Evolutionary conservation across 2,329 filamentous ascomycete genomes (phyloP).

Genomic region (Penicillium sp.): DNA sequence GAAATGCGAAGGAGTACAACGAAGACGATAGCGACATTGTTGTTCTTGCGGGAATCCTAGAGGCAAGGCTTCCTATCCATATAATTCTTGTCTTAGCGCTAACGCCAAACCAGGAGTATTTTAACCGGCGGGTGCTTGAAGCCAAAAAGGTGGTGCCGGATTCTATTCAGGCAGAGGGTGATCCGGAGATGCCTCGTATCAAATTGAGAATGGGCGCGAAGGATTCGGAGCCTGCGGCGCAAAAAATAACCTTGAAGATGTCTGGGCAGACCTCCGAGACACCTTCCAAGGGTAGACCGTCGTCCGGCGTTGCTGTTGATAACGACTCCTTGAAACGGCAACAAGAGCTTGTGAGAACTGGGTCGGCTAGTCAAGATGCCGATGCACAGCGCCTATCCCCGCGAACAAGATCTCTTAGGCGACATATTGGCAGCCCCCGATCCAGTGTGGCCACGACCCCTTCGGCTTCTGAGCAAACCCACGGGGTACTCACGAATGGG

Average conservation of each 20-base stretch:
- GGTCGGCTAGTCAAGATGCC: conserved; percentile 39
- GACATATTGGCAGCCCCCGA: conserved; percentile 34
- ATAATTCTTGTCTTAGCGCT: conserved; percentile 8
- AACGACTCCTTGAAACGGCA: conserved; percentile 59
- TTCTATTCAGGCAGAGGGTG: conserved; percentile 50
- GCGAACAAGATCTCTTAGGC: conserved; percentile 42
- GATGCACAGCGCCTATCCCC: conserved; percentile 24
- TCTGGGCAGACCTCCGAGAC: conserved; percentile 61
- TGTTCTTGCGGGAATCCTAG: conserved; percentile 74
- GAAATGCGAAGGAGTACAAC: conserved; percentile 86
- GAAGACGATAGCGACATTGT: conserved; percentile 89
- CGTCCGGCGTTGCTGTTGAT: conserved; percentile 56
- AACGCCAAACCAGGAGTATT: conserved; percentile 61
- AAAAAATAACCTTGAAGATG: conserved; percentile 74
- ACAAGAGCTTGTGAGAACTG: conserved; percentile 55
- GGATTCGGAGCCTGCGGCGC: conserved; percentile 50
- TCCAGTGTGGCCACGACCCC: conserved; percentile 24
- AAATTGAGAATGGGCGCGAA: conserved; percentile 71
- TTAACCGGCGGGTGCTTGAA: conserved; percentile 69
- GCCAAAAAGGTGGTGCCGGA: conserved; percentile 75
- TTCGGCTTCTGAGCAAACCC: conserved; percentile 31
- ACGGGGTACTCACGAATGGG: conserved; percentile 18
- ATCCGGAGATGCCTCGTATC: conserved; percentile 68
- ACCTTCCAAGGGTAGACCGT: conserved; percentile 46
- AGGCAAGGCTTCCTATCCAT: conserved; percentile 57